Base-by-base conservation (phyloP, 1,139 yeast species). In the Hyphopichia khmerensis region DNA sequence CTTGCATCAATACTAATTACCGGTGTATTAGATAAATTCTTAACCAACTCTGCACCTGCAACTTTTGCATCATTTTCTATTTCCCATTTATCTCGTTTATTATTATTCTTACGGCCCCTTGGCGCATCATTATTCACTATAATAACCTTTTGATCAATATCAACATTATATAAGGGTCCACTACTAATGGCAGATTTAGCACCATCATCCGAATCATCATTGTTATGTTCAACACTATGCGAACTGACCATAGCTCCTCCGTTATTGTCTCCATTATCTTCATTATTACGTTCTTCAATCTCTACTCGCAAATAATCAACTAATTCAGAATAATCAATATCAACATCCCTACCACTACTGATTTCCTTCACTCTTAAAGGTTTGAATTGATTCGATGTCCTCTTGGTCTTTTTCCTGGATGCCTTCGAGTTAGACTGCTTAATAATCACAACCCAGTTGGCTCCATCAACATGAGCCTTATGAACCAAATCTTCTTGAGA, bases 51-150 rank as follows among this genome's bases (percentile, higher is more conserved):
- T 1, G 77, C 75, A 1, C 88, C 76, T 0, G 87, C 84, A 35
- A 75, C 72, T 48, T 78, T 76, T 0, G 96, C 81, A 45, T 79
- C 83, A 47, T 86, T 90, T 48, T 88, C 96, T 35, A 82, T 65
- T 36, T 84, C 83, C 95, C 96, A 87, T 53, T 80, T 80, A 44
- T 87, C 93, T 56, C 84, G 82, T 59, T 86, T 85, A 47, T 84
- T 87, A 29, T 39, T 27, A 33, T 82, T 80, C 59, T 86, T 88
- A 43, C 81, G 69, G 34, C 85, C 85, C 51, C 84, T 70, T 1
- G 86, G 85, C 1, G 93, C 91, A 51, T 82, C 83, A 54, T 87
- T 86, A 2, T 84, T 79, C 5, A 85, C 83, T 26, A 78, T 70
- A 1, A 76, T 61, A 9, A 84, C 86, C 55, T 74, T 83, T 54